Conservation (phyloP, 306 rosid genomes). For the Quercus berberidifolia region DNA sequence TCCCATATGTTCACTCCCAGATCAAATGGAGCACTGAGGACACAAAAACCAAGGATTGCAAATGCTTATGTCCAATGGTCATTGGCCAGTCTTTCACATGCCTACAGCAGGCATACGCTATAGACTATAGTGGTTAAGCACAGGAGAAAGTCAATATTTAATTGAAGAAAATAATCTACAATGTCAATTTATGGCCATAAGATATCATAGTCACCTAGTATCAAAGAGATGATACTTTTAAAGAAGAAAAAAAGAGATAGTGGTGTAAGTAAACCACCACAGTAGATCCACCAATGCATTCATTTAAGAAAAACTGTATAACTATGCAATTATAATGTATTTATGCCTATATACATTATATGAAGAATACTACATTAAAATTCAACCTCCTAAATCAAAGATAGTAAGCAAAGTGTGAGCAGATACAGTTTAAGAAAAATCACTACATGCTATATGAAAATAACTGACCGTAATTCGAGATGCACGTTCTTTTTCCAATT, state of each 20-base stretch:
- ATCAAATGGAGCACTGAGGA: not conserved
- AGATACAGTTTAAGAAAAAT: not conserved
- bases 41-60: not conserved
- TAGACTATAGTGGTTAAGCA: not conserved
- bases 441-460: conserved; percentile 2
- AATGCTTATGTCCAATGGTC: not conserved
- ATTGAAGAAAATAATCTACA: not conserved
- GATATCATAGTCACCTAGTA: not conserved
- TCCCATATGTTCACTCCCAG: not conserved
- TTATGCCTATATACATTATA: not conserved
- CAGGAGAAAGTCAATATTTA: not conserved
- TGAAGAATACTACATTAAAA: too few species aligned
- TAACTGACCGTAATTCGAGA: conserved; percentile 69
- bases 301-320: not conserved
- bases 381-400: not conserved
- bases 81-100: not conserved
- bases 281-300: not conserved
- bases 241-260: not conserved
- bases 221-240: not conserved
- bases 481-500: conserved; percentile 71
- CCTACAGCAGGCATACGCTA: not conserved
- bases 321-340: not conserved
- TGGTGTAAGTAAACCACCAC: not conserved
- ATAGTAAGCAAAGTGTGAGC: not conserved
- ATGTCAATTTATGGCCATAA: not conserved